Conservation (phyloP, 257 asterid genomes). For the Ajuga chamaepitys region DNA sequence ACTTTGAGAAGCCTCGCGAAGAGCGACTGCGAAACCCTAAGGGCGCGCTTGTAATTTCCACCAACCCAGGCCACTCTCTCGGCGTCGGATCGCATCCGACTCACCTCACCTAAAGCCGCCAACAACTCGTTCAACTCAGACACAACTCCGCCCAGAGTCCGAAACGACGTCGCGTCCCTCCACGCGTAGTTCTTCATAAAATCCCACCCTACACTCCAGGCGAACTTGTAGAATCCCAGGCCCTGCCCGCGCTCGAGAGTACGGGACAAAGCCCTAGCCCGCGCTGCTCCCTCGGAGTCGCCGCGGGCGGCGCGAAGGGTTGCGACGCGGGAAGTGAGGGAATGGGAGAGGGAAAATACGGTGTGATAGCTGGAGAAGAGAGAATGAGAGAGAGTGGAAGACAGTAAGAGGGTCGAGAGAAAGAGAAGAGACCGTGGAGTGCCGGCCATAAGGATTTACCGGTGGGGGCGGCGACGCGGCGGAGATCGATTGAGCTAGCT, state of each 20-base stretch:
- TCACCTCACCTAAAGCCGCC: constrained; percentile 34
- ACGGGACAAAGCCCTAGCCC: constrained; percentile 47
- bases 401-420: constrained; percentile 21
- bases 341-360: constrained; percentile 63
- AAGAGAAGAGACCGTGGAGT: constrained; percentile 26
- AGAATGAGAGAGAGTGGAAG: constrained; percentile 25
- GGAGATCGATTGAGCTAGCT: background rate
- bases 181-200: constrained; percentile 52
- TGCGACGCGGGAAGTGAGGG: constrained; percentile 70
- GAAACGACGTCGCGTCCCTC: constrained; percentile 40
- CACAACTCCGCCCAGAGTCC: constrained; percentile 30
- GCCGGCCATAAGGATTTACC: constrained; percentile 17
- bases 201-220: constrained; percentile 56
- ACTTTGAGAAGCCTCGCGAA: constrained; percentile 37
- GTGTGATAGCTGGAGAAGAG: constrained; percentile 38
- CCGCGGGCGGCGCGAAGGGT: constrained; percentile 68
- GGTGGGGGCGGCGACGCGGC: constrained; percentile 13
- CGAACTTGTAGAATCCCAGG: constrained; percentile 49
- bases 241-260: constrained; percentile 44
- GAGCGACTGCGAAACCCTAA: constrained; percentile 39
- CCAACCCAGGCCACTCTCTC: constrained; percentile 59
- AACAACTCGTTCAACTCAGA: constrained; percentile 55
- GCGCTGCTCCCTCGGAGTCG: constrained; percentile 48
- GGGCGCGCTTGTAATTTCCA: constrained; percentile 43
- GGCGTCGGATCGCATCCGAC: constrained; percentile 32